A percentile compares a stretch with the other conserved stretches of the same genome.
These are phyloP conservation scores for Ceratocystis huliohia DNA, from an alignment of 2,329 filamentous ascomycete genomes.

Conservation along the genomic window DNA sequence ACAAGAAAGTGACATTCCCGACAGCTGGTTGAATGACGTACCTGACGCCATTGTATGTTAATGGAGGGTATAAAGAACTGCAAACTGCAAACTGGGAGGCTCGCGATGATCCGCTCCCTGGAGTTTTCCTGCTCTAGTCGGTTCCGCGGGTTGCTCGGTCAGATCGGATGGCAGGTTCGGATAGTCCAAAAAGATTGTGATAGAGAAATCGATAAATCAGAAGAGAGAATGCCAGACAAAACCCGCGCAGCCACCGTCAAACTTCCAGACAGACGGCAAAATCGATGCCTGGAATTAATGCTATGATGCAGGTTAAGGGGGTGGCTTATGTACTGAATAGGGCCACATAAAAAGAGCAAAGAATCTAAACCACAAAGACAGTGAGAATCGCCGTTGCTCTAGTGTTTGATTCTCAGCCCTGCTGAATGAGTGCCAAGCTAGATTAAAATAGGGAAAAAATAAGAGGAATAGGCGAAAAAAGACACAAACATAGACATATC, in stretches of 20 bases:
- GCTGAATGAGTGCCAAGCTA: background rate
- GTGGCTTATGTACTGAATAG: slow-evolving; percentile 7
- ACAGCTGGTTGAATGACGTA: background rate
- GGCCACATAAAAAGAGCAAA: background rate
- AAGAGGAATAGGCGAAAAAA: background rate
- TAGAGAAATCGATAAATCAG: background rate
- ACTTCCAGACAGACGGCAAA: background rate
- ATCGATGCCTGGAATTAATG: background rate
- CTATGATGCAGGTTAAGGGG: slow-evolving; percentile 8
- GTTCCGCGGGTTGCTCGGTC: background rate
- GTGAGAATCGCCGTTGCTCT: background rate
- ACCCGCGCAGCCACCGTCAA: background rate
- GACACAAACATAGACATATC: background rate
- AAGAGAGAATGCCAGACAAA: background rate
- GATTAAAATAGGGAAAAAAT: background rate
- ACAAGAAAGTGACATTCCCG: background rate
- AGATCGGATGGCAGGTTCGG: too few species aligned
- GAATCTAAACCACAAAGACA: background rate
- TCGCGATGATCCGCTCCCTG: background rate
- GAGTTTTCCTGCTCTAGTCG: background rate
- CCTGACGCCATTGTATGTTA: background rate
- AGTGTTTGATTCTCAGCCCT: too few species aligned
- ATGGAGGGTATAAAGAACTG: background rate
- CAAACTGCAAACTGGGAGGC: background rate
- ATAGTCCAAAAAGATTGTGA: background rate